Evolutionary conservation across 306 rosid species (phyloP), one percentile per base, ranked within the genome.

Genomic region (Pyrus communis): DNA sequence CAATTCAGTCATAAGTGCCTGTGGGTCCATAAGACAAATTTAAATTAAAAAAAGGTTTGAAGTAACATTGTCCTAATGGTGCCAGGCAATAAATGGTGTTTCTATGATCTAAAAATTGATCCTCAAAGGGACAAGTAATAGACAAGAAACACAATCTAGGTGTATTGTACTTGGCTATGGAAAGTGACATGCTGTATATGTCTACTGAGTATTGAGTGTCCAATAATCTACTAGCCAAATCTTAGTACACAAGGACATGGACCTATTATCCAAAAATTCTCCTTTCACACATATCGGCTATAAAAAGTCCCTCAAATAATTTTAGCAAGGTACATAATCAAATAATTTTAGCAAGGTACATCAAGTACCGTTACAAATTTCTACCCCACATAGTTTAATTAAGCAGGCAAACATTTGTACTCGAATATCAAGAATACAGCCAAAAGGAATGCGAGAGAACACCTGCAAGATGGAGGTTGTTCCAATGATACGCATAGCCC

Each of bases 401-500:
- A 59, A 46, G 7, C 19, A 70, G 4, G 21, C 14, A 49, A 61
- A 62, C 49, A 3, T 58, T 45, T 49, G 25, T 25, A 31, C 31
- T 58, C 66, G 22, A 58, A 19, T 61, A 51, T 51, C 49, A 35
- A 69, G 13, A 25, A 68, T 68, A 31, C 42, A 38, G 11, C 30
- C 33, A 49, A 60, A 23, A 25, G 13, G 49, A 30, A 79, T 42
- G 71, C 28, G 14, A 35, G 2, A 33, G 67, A 79, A 79, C 74
- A 93, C 96, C 97, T 90, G 96, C 65, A 82, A 83, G 81, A 90
- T 78, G 70, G 78, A 81, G 54, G 88, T 79, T 76, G 72, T 43
- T 78, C 96, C 97, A 66, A 87, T 46, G 46, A 87, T 33, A 52
- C 88, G 87, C 90, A 93, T 90, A 57, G 96, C 91, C 96, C 96